Evolutionary conservation across 352 stramenopile species (phyloP).

Genomic region (Elongisporangium prolatum): DNA sequence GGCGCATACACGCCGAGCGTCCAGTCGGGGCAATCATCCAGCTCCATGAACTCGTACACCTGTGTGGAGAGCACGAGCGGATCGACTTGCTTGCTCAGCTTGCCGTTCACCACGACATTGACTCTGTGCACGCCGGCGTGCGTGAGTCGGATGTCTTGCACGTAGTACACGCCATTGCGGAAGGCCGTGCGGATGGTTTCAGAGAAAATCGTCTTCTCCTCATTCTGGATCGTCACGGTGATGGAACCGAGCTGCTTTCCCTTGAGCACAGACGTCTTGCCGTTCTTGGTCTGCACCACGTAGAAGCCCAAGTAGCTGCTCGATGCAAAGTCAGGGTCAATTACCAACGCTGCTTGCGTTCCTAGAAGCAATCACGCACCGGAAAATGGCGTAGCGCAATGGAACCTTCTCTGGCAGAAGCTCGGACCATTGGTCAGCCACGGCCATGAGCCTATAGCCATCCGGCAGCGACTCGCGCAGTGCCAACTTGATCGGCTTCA

Average conservation of each 20-base stretch:
- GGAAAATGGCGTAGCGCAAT: conserved; percentile 74
- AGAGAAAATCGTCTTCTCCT: conserved; percentile 71
- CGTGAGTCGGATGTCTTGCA: conserved; percentile 66
- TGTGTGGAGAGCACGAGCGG: conserved; percentile 59
- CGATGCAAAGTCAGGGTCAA: neutral
- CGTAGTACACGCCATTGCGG: conserved; percentile 76
- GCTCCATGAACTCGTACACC: conserved; percentile 82
- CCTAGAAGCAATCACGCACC: conserved; percentile 21
- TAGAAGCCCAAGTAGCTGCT: conserved; percentile 71
- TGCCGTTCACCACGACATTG: conserved; percentile 50
- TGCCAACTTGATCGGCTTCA: conserved; percentile 59
- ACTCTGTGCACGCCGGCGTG: conserved; percentile 59
- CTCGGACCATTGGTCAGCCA: conserved; percentile 74
- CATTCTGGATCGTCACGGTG: conserved; percentile 69
- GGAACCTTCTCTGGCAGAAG: conserved; percentile 54
- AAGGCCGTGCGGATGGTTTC: conserved; percentile 51
- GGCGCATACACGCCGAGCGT: conserved; percentile 45
- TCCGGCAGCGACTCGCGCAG: conserved; percentile 34
- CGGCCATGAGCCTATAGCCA: conserved; percentile 56
- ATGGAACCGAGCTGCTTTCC: conserved; percentile 44
- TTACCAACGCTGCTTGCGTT: neutral
- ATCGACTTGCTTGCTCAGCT: conserved; percentile 35
- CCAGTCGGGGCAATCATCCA: conserved; percentile 56
- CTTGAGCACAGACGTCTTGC: conserved; percentile 62
- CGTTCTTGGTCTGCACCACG: conserved; percentile 50